Base-by-base conservation (phyloP, 805 yeast genomes). In the Candida rishiriensis region DNA sequence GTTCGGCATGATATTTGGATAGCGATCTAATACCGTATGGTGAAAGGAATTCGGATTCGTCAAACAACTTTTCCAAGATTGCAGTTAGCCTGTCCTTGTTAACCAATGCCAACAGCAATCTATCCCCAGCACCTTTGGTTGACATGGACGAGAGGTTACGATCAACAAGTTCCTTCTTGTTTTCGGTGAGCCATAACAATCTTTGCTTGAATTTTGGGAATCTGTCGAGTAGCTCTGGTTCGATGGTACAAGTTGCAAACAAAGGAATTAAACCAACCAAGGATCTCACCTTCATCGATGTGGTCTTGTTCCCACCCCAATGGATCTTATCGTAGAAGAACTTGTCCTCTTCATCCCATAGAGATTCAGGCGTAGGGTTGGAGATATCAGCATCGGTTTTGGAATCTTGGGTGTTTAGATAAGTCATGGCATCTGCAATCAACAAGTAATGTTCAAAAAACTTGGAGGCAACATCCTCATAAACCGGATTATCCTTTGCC, bases 341-440 rank as follows among this genome's bases (percentile, higher is more conserved):
- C 56, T 87, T 78, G 60, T 88, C 96, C 17, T 78, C 78, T 43
- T 88, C 96, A 63, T 88, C 88, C 97, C 97, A 89, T 51, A 89
- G 71, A 1, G 90, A 83, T 52, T 76, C 79, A 34, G 74, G 78
- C 13, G 78, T 70, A n/a, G 67, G 66, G 12, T 40, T 32, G 8
- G 38, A 48, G 33, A 55, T 50, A 21, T 21, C 26, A n/a, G 45
- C 44, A 10, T 63, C 68, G 9, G 46, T 40, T 11, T 60, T 46
- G 10, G 71, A 70, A 17, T 74, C 73, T 33, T 69, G 70, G 3
- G 48, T 38, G 3, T 43, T 53, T 38, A 73, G 69, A 63, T 77
- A 86, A 12, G 95, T 81, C 95, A 89, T 85, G 10, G 97, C 96
- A 65, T 89, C 97, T 21, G 96, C 88, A 70, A 89, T 89, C 59